Percentiles rank a stretch among this genome's conserved stretches.
These are phyloP conservation scores for Linum trigynum DNA, from an alignment of 345 rosid genomes.

Conservation along the genomic window DNA sequence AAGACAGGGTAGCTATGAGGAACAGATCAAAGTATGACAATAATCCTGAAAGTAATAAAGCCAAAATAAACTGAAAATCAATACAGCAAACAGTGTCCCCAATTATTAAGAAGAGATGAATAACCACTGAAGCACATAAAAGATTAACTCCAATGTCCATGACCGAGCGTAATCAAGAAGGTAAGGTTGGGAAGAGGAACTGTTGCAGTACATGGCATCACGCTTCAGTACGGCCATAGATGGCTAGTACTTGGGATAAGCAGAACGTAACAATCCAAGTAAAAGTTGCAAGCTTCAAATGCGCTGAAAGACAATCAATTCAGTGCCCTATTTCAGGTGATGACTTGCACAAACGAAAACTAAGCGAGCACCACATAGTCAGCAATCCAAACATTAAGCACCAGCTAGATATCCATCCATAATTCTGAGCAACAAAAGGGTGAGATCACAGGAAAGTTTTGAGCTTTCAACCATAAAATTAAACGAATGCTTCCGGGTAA, in stretches of 20 bases:
- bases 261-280: neutral
- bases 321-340: neutral
- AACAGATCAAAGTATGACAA: neutral
- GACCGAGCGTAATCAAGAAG: neutral
- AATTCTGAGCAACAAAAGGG: neutral
- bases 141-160: neutral
- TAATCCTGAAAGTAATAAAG: neutral
- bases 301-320: neutral
- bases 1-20: neutral
- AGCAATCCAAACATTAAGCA: too few species aligned
- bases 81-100: neutral
- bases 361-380: neutral
- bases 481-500: neutral
- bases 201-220: neutral
- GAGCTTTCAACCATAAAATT: neutral
- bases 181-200: neutral
- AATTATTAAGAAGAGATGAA: neutral
- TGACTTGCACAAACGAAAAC: too few species aligned
- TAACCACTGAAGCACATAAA: neutral
- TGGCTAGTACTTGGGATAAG: neutral
- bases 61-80: neutral
- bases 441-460: neutral
- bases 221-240: neutral
- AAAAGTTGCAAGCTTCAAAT: neutral
- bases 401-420: neutral